These are phyloP conservation scores for Sedum album DNA, from an alignment of 164 flowering plant species.

Conservation along the genomic window DNA sequence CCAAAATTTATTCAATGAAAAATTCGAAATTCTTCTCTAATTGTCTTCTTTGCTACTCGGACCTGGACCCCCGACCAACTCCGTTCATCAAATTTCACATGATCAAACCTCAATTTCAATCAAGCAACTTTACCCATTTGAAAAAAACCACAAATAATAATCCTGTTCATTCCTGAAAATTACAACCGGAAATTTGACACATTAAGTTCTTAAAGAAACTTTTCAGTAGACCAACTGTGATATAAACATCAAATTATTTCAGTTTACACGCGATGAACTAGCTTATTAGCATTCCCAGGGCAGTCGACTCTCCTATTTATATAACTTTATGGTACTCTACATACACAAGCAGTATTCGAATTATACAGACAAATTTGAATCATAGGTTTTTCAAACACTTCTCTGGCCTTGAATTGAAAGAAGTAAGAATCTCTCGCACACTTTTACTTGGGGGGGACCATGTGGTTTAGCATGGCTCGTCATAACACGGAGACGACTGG, in stretches of 20 bases:
- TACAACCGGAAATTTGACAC: too few species aligned
- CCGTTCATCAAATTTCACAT: too few species aligned
- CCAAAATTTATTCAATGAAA: too few species aligned
- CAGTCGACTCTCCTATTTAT: neutral
- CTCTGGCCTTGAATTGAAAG: neutral
- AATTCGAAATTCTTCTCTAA: too few species aligned
- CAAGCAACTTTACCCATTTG: too few species aligned
- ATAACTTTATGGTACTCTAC: neutral
- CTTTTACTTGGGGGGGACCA: neutral
- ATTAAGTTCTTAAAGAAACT: too few species aligned
- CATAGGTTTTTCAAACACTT: neutral
- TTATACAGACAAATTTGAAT: neutral
- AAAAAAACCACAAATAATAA: too few species aligned
- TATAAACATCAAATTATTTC: neutral
- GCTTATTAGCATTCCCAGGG: neutral
- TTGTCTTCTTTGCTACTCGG: too few species aligned
- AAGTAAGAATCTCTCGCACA: neutral
- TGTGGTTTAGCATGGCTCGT: slow-evolving; percentile 4
- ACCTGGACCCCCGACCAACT: too few species aligned
- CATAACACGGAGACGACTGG: slow-evolving; percentile 8
- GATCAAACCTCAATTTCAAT: too few species aligned
- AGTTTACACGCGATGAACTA: neutral
- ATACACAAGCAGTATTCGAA: neutral
- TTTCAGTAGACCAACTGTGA: neutral
- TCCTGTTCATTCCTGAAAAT: too few species aligned